These are phyloP conservation scores for Globisporangium alternatum DNA, from an alignment of 352 stramenopile genomes.

Conservation along the genomic window DNA sequence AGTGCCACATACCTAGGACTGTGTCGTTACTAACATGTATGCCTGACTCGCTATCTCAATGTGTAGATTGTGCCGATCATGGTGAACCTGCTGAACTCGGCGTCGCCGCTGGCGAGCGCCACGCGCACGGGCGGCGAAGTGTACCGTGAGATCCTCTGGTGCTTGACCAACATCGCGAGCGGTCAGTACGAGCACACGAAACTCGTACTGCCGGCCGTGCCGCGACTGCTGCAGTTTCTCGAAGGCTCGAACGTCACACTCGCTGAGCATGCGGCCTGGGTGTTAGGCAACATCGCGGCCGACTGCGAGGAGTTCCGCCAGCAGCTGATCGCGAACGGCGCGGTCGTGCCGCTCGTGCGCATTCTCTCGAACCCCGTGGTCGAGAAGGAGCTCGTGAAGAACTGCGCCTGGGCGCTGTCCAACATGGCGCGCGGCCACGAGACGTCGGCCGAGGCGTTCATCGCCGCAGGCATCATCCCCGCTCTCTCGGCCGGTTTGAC, in stretches of 20 bases:
- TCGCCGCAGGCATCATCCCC: slow-evolving; percentile 63
- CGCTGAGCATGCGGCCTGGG: slow-evolving; percentile 76
- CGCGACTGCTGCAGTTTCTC: slow-evolving; percentile 70
- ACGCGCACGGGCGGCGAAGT: slow-evolving; percentile 66
- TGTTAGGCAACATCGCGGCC: slow-evolving; percentile 82
- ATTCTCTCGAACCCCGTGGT: slow-evolving; percentile 28
- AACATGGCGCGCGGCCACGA: slow-evolving; percentile 81
- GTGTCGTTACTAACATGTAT: neutral
- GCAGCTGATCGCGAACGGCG: slow-evolving; percentile 63
- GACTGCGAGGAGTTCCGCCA: slow-evolving; percentile 86
- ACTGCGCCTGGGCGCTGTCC: slow-evolving; percentile 71
- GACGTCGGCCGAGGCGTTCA: slow-evolving; percentile 71
- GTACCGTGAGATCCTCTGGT: slow-evolving; percentile 81
- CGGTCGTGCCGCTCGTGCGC: slow-evolving; percentile 47
- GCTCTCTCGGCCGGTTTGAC: slow-evolving; percentile 40
- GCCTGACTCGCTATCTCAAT: neutral
- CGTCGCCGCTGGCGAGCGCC: slow-evolving; percentile 57
- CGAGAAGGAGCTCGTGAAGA: slow-evolving; percentile 43
- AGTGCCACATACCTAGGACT: neutral
- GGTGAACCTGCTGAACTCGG: slow-evolving; percentile 61
- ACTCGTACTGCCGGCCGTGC: slow-evolving; percentile 69
- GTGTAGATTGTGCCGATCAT: slow-evolving; percentile 67
- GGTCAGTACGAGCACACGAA: slow-evolving; percentile 85
- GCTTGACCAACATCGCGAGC: slow-evolving; percentile 79
- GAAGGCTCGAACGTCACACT: slow-evolving; percentile 53